Base-by-base conservation (phyloP, 2,329 filamentous ascomycete genomes). In the Aspergillus ochraceoroseus region DNA sequence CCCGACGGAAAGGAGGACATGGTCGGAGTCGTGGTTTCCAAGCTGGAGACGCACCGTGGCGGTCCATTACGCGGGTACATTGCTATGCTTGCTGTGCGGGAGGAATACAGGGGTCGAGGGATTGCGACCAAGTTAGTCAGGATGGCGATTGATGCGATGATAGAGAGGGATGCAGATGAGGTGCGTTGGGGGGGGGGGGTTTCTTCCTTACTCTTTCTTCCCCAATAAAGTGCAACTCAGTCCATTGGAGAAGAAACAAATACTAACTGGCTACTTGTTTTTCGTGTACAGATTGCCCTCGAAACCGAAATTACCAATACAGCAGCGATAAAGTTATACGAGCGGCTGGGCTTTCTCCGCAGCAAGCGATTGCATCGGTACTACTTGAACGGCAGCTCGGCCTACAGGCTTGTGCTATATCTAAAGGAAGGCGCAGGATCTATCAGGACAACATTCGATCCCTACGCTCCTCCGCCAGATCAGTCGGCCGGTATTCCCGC, bases 301-400 rank as follows among this genome's bases (percentile, higher is more conserved):
- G 92, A 98, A 69, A 98, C 92, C 0, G 92, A 98, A 67, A 87
- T 94, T 64, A 87, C 84, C 11, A 98, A 98, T 60, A 78, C 80
- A 1, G 82, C 88, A 1, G 92, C 89, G 13, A 87, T 96, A 71
- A 85, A 87, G 50, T 71, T 98, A 7, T 98, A 98, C 65, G 90
- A 98, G 64, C 76, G 88, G 1, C 73, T 98, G 5, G 92, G 92
- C 0, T 98, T 98, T 58, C 66, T 96, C 14, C 76, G 90, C 36
- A 94, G 87, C 45, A 98, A 98, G 67, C 85, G 88, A 46, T 68
- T 98, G 38, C 89, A 96, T 65, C 76, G 92, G 29, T 98, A 98
- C 61, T 98, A 98, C 56, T 70, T 98, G 27, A 98, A 96, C 59
- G 92, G 92, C 7, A 98, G 87, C 61, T 94, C 88, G 41, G 92